Conservation (phyloP, 768 basidiomycete genomes). For the Coprinopsis marcescibilis region DNA sequence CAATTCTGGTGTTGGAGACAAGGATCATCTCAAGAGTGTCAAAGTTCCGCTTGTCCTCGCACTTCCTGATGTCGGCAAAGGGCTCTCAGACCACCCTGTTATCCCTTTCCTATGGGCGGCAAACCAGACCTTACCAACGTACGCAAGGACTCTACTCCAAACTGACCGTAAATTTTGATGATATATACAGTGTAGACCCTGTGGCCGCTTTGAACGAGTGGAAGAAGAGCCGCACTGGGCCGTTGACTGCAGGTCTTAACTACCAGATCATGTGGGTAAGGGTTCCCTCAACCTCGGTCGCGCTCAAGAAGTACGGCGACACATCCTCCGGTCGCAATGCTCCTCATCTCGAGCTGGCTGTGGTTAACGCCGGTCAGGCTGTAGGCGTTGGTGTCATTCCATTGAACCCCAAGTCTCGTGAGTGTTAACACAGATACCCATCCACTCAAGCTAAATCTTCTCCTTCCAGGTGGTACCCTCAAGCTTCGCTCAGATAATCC, state of each 20-base stretch:
- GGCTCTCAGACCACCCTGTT: conserved; percentile 23
- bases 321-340: conserved; percentile 18
- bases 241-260: conserved; percentile 5
- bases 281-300: conserved; percentile 9
- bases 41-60: conserved; percentile 21
- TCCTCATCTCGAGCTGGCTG: conserved; percentile 18
- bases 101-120: conserved; percentile 10
- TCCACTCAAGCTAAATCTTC: no score
- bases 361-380: conserved; percentile 1
- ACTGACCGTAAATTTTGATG: background rate
- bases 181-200: background rate
- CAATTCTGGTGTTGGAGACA: conserved; percentile 15
- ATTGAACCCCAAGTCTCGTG: conserved; percentile 13
- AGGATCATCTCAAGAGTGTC: conserved; percentile 8
- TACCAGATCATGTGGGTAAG: conserved; percentile 19
- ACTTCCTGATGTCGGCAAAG: conserved; percentile 23
- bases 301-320: conserved; percentile 12
- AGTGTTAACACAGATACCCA: no score
- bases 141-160: background rate
- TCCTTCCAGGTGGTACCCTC: conserved; percentile 7
- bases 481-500: conserved; percentile 13
- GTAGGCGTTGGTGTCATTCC: background rate
- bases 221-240: conserved; percentile 13
- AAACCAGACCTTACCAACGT: conserved; percentile 4
- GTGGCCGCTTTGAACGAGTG: conserved; percentile 12